Conservation (phyloP, 192 early-diverging fungal genomes). For the Allomyces javanicus region DNA sequence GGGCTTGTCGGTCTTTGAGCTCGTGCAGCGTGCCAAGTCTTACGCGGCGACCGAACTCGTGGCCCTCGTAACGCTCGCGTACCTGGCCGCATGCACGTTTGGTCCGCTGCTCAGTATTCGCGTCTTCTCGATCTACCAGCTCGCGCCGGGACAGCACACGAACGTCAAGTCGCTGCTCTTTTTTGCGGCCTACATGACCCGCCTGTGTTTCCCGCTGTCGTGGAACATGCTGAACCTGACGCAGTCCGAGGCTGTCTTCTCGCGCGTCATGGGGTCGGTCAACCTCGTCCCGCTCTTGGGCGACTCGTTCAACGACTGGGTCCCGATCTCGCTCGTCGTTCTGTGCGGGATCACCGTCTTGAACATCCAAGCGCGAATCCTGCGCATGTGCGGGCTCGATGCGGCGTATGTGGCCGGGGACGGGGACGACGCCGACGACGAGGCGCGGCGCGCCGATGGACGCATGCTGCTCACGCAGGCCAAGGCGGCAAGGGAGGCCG, state of each 20-base stretch:
- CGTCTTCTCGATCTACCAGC: conserved; percentile 67
- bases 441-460: neutral
- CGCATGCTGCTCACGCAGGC: neutral
- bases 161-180: conserved; percentile 79
- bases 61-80: conserved; percentile 53
- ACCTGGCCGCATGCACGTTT: conserved; percentile 88
- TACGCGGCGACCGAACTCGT: conserved; percentile 25
- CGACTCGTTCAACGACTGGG: conserved; percentile 63
- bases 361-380: conserved; percentile 64
- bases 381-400: conserved; percentile 32
- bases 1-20: conserved; percentile 46
- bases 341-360: conserved; percentile 52
- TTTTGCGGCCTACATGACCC: conserved; percentile 78
- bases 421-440: neutral
- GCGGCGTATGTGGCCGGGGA: neutral
- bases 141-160: conserved; percentile 84
- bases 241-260: conserved; percentile 26
- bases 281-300: conserved; percentile 83
- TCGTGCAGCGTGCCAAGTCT: conserved; percentile 24
- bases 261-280: conserved; percentile 52
- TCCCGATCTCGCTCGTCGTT: conserved; percentile 69
- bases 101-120: conserved; percentile 75
- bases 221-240: conserved; percentile 83
- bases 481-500: neutral
- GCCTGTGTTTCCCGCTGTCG: conserved; percentile 68